Percentiles rank a stretch among this genome's conserved stretches.
Evolutionary conservation across 139 green algal genomes (phyloP).

Genomic region (Closterium sp.): DNA sequence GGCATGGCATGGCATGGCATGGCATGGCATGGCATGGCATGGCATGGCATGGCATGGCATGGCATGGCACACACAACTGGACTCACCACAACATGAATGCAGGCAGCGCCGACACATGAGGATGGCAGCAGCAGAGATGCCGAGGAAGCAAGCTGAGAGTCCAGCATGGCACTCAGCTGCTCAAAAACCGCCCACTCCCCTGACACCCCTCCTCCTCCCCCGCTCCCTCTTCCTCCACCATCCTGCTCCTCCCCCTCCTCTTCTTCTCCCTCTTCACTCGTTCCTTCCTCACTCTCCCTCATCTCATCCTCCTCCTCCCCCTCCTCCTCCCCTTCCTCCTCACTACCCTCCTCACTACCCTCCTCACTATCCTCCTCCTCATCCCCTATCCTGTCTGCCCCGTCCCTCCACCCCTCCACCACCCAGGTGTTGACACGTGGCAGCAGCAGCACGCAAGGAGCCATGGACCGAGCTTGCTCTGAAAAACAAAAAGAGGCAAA

Average conservation of each 20-base stretch:
- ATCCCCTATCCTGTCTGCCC: background rate
- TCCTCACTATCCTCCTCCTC: background rate
- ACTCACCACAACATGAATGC: no score
- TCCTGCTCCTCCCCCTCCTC: background rate
- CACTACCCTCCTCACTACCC: no score
- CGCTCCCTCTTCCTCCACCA: background rate
- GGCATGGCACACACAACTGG: no score
- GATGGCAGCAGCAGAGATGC: no score
- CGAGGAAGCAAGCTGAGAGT: no score
- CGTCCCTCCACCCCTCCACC: background rate
- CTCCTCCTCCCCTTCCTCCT: background rate
- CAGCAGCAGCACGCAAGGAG: conserved; percentile 16
- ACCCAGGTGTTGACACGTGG: conserved; percentile 30
- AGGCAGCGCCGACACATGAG: no score
- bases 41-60: no score
- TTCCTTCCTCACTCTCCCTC: background rate
- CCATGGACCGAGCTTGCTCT: background rate
- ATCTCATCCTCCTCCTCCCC: background rate
- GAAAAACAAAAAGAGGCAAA: background rate
- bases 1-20: no score
- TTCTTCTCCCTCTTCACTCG: background rate
- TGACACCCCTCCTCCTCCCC: no score
- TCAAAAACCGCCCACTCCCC: no score
- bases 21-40: no score
- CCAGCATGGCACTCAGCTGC: no score